A percentile compares a stretch with the other conserved stretches of the same genome.
These are phyloP conservation scores for Saturnispora hagleri DNA, from an alignment of 805 yeast genomes.

Conservation along the genomic window DNA sequence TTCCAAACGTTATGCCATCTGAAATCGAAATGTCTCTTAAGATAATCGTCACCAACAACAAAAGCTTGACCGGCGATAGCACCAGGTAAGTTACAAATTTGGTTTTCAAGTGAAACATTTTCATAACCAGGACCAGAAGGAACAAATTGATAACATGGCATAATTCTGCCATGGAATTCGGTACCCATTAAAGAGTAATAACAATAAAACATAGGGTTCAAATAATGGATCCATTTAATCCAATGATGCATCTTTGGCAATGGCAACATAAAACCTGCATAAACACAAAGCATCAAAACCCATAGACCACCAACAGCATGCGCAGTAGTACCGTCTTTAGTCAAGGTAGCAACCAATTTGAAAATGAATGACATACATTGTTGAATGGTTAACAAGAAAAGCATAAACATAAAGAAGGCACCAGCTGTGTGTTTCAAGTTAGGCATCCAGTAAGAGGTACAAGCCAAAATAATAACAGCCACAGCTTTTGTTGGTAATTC, in stretches of 20 bases:
- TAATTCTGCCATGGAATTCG: constrained; percentile 47
- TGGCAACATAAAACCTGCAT: constrained; percentile 41
- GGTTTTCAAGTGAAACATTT: constrained; percentile 30
- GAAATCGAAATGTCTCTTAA: constrained; percentile 28
- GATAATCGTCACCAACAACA: constrained; percentile 29
- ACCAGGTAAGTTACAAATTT: constrained; percentile 44
- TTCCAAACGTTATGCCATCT: constrained; percentile 37
- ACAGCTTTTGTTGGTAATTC: constrained; percentile 49
- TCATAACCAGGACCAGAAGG: constrained; percentile 51
- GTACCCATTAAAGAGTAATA: constrained; percentile 46
- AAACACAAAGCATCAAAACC: constrained; percentile 49
- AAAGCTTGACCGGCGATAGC: constrained; percentile 27
- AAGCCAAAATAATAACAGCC: constrained; percentile 40
- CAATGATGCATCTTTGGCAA: constrained; percentile 43
- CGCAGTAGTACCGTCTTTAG: constrained; percentile 46
- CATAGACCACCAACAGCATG: constrained; percentile 47
- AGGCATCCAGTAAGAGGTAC: constrained; percentile 44
- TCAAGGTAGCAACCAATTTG: constrained; percentile 44
- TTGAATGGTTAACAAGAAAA: constrained; percentile 33
- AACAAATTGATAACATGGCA: constrained; percentile 39
- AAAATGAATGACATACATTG: constrained; percentile 46
- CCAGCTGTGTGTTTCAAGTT: constrained; percentile 43
- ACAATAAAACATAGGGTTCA: constrained; percentile 39
- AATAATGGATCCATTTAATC: constrained; percentile 46
- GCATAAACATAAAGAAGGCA: constrained; percentile 42